Base-by-base conservation (phyloP, 371 early-diverging fungal genomes). In the Mucor sp. region DNA sequence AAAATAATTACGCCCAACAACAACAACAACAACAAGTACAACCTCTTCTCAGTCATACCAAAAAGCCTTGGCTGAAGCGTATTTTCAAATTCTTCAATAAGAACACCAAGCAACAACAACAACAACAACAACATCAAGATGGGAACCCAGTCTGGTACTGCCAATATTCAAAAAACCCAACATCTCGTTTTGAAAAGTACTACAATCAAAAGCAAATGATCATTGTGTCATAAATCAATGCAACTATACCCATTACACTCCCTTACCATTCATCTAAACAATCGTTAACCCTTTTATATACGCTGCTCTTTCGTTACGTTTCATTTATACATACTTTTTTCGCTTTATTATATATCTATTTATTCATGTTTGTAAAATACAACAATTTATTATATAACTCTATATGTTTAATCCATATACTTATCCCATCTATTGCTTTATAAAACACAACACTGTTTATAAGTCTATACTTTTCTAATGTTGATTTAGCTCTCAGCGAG, bases 1-100 rank as follows among this genome's bases (percentile, higher is more conserved):
- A 53, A 53, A 27, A 53, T 53, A 27, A 53, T 27, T 23, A 53
- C 27, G 53, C 53, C 25, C 53, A 53, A 53, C 27, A 27, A 50
- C 19, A 25, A 50, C 53, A 21, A 25, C 19, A 19, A 53, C 53
- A 53, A 53, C 15, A 1, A 41, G 41, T 41, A 41, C 41, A 41
- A 43, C 19, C 15, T 23, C 21, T 17, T 53, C 37, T 50, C 17
- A 57, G 15, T 25, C 30, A 59, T 21, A 39, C 17, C 39, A 58
- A 47, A 28, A 68, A 68, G 30, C 63, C 58, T 48, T 68, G 63
- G 63, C 15, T 68, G 27, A 68, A 63, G 19, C 68, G 68, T 23
- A 44, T 68, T 23, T 53, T 68, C 32, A 68, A 68, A 32, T 57
- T 67, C 8, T 59, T 68, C 15, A 59, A 28, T 14, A 68, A 68